Conservation (phyloP, 208 protist species). For the Tritrichomonas musculus region DNA sequence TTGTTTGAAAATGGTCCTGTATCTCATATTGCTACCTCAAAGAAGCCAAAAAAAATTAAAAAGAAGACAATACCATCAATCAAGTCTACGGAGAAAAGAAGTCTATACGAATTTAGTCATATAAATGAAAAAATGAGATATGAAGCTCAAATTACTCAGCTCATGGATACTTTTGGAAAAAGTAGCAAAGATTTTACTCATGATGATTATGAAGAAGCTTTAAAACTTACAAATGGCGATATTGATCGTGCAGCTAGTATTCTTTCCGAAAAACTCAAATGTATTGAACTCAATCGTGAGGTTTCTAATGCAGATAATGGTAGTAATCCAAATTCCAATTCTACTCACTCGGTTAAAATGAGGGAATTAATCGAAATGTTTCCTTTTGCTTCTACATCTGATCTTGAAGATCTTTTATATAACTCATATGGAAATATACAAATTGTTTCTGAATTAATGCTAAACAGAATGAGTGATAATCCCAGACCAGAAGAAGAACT, state of each 20-base stretch:
- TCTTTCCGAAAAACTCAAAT: neutral
- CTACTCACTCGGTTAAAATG: neutral
- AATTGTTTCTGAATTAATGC: neutral
- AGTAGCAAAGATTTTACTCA: neutral
- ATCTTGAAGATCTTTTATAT: neutral
- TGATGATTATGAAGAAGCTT: neutral
- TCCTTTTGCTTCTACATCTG: neutral
- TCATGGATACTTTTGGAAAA: neutral
- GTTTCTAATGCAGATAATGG: no score
- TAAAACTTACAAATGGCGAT: neutral
- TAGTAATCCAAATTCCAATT: no score
- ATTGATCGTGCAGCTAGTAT: neutral
- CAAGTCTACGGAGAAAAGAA: no score
- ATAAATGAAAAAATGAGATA: no score
- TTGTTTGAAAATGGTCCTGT: no score
- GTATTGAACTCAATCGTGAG: no score
- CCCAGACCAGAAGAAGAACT: neutral
- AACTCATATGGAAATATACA: neutral
- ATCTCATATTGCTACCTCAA: no score
- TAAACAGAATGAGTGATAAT: neutral
- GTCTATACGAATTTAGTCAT: no score
- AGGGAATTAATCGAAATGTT: neutral
- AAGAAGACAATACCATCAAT: no score
- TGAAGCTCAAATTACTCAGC: no score
- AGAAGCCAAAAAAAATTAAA: no score